Base-by-base conservation (phyloP, 2,329 filamentous ascomycete species). In the Parasarocladium wereldwijsianum region DNA sequence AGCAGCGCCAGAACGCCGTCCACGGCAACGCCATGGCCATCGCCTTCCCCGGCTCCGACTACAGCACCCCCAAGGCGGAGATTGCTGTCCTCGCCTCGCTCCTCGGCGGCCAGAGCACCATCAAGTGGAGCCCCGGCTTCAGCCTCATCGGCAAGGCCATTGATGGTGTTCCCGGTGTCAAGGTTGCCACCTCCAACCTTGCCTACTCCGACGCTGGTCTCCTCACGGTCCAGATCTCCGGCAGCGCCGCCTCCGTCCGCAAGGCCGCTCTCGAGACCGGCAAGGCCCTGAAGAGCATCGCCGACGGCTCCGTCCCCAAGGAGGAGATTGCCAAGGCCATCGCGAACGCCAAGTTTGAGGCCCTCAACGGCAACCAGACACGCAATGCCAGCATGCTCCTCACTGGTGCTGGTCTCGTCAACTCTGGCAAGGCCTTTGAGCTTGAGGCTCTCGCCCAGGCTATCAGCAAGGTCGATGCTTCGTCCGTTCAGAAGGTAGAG, bases 91-190 rank as follows among this genome's bases (percentile, higher is more conserved):
- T 98, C 33, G 74, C 81, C 34, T 75, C 85, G 39, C 76, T 98
- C 13, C 79, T 98, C 31, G 90, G 90, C 49, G 90, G 87, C 37
- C 63, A 92, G 57, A 80, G 85, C 32, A 79, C 64, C 57, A 85
- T 96, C 66, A 98, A 96, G 67, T 98, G 87, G 87, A 77, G 83
- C 31, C 62, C 83, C 38, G 90, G 90, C 45, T 96, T 93, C 69
- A 87, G 82, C 35, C 68, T 94, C 37, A 72, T 98, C 36, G 70
- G 80, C 50, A 86, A 93, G 66, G 78, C 77, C 36, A 69, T 75
- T 34, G 65, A 76, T 37, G 65, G 68, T 26, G 63, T 72, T 46
- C 65, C 76, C 21, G 72, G 74, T 40, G 71, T 80, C 39, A 67
- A 64, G 30, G 70, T 84, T 46, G 66, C 70, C 21, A 83, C 87